phyloP scores from a whole-genome alignment of 768 basidiomycete genomes.

The Xerocomellus chrysenteron region DNA sequence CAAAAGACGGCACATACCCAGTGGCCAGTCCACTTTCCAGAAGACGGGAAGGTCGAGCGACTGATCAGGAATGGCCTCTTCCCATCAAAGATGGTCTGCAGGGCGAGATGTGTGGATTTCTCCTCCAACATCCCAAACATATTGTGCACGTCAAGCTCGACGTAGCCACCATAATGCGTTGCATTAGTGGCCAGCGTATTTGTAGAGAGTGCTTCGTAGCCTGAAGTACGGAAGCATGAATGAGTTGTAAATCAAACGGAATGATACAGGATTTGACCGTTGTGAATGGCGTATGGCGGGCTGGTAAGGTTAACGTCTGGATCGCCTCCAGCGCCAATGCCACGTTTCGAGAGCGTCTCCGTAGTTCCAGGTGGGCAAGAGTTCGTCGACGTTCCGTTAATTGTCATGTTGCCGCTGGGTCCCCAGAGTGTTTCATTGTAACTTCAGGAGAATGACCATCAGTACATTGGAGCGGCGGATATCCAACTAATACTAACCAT shows the following conservation, averaged over 20 bases:
- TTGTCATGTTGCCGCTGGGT: constrained; percentile 71
- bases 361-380: constrained; percentile 23
- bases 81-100: constrained; percentile 52
- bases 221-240: constrained; percentile 29
- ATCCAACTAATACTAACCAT: constrained; percentile 41
- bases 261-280: constrained; percentile 42
- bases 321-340: constrained; percentile 50
- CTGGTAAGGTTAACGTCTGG: constrained; percentile 48
- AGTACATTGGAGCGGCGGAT: background rate
- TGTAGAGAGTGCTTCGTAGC: constrained; percentile 48
- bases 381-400: constrained; percentile 64
- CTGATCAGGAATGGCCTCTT: constrained; percentile 71
- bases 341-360: constrained; percentile 37
- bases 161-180: constrained; percentile 60
- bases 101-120: constrained; percentile 58
- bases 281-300: constrained; percentile 72
- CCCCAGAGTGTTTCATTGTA: constrained; percentile 64
- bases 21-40: constrained; percentile 71
- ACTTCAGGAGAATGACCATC: constrained; percentile 31
- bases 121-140: constrained; percentile 73
- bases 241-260: background rate
- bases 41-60: constrained; percentile 66
- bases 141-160: constrained; percentile 69
- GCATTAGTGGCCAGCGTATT: constrained; percentile 70
- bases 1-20: constrained; percentile 44